Conservation (phyloP, 768 basidiomycete genomes). For the Naganishia antarctica region DNA sequence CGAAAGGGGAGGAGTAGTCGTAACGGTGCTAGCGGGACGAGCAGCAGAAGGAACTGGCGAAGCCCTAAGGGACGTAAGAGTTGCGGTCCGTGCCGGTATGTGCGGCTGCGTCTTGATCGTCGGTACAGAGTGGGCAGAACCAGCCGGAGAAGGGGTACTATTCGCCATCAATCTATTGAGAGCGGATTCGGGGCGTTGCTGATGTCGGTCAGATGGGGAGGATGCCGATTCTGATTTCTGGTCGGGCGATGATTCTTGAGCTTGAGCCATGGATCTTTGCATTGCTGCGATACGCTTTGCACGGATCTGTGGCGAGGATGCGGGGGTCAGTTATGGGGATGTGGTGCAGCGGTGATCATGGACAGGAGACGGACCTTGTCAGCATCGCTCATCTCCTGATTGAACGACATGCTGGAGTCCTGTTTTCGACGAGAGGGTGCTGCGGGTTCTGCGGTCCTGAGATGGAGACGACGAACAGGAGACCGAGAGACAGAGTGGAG, state of each 20-base stretch:
- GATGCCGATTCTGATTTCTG: neutral
- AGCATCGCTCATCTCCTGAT: constrained; percentile 15
- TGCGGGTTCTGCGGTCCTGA: too few relatives aligned
- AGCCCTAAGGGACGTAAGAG: neutral
- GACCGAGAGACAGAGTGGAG: too few relatives aligned
- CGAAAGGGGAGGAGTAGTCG: neutral
- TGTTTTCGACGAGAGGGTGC: too few relatives aligned
- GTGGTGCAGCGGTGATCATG: neutral
- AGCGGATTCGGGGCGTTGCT: constrained; percentile 8
- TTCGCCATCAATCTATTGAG: constrained; percentile 3
- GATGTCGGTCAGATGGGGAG: neutral
- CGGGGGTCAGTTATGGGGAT: neutral
- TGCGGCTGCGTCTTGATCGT: neutral
- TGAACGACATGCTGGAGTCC: constrained; percentile 2
- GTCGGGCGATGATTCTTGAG: neutral
- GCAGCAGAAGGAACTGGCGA: neutral
- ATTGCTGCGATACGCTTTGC: constrained; percentile 15
- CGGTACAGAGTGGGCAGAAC: neutral
- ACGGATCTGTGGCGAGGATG: neutral
- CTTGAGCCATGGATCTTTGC: constrained; percentile 14
- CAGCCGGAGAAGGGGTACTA: neutral
- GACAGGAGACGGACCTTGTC: constrained; percentile 5
- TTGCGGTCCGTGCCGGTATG: neutral
- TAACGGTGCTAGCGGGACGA: neutral
- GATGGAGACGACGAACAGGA: too few relatives aligned